A percentile compares a stretch with the other conserved stretches of the same genome.
phyloP scores from a whole-genome alignment of 495 filamentous ascomycete genomes.

The Neurospora sp. region DNA sequence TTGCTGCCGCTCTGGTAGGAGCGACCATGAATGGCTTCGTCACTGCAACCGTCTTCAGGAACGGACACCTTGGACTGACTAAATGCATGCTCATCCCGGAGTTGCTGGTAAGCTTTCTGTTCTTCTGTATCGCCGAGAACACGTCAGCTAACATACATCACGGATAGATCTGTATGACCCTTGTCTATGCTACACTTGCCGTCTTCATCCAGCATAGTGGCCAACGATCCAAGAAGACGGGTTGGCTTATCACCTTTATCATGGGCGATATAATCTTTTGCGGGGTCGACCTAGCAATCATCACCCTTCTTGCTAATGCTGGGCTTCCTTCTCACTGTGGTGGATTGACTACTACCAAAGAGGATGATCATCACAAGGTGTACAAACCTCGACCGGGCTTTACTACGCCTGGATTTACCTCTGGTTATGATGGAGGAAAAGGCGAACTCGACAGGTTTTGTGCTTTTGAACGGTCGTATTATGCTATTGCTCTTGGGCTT shows the following conservation, averaged over 20 bases:
- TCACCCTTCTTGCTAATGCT: constrained; percentile 21
- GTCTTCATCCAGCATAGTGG: constrained; percentile 23
- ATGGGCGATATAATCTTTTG: constrained; percentile 21
- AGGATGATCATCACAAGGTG: constrained; percentile 3
- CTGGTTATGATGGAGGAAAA: constrained; percentile 3
- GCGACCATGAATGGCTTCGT: constrained; percentile 29
- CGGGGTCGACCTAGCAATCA: constrained; percentile 19
- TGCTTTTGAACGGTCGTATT: constrained; percentile 25
- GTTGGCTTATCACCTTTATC: constrained; percentile 17
- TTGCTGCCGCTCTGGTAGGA: constrained; percentile 17
- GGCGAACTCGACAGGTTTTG: constrained; percentile 28
- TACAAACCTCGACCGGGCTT: constrained; percentile 2
- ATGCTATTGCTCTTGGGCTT: constrained; percentile 20
- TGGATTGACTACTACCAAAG: constrained; percentile 15
- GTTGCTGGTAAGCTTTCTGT: constrained; percentile 23
- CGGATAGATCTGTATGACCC: constrained; percentile 19
- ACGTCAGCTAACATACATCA: background rate
- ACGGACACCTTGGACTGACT: constrained; percentile 15
- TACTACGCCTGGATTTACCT: constrained; percentile 21
- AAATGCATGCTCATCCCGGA: constrained; percentile 22
- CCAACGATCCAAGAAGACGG: constrained; percentile 13
- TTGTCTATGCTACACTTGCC: constrained; percentile 27
- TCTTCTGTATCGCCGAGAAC: background rate
- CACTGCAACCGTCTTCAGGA: constrained; percentile 18
- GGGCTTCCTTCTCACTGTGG: constrained; percentile 28